phyloP scores from a whole-genome alignment of 331 rosid species.

The Phaseolus coccineus region DNA sequence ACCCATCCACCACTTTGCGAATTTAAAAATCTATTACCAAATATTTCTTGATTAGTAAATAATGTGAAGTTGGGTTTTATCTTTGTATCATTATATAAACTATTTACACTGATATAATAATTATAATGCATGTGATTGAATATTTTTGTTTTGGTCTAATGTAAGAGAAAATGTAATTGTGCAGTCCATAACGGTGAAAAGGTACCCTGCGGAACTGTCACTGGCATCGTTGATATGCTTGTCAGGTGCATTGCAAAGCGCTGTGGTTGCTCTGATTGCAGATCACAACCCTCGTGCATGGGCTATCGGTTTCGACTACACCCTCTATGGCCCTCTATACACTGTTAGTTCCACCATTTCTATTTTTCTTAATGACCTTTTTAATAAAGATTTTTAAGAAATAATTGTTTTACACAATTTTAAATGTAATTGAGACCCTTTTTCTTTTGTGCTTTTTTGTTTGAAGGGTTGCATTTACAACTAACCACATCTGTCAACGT shows the following conservation, averaged over 20 bases:
- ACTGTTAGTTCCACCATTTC: conserved; percentile 51
- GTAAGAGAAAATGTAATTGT: neutral
- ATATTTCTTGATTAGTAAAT: no score
- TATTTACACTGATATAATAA: neutral
- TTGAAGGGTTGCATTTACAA: neutral
- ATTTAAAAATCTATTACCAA: no score
- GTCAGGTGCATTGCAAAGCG: conserved; percentile 58
- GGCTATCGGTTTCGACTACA: conserved; percentile 65
- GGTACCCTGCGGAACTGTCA: conserved; percentile 70
- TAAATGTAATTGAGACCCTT: neutral
- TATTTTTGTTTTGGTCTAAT: neutral
- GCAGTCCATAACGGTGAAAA: conserved; percentile 71
- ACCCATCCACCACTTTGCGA: no score
- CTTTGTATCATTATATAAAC: no score
- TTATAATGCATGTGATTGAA: neutral
- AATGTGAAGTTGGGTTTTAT: no score
- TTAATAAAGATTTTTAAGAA: neutral
- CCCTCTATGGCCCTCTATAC: conserved; percentile 71
- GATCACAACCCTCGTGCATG: conserved; percentile 63
- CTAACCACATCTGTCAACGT: neutral
- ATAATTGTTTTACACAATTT: no score
- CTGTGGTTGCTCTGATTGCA: conserved; percentile 56
- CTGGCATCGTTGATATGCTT: conserved; percentile 73
- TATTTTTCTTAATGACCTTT: neutral
- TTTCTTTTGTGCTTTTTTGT: neutral